These are phyloP conservation scores for Rhizopogon salebrosus DNA, from an alignment of 768 basidiomycete genomes.

Conservation along the genomic window DNA sequence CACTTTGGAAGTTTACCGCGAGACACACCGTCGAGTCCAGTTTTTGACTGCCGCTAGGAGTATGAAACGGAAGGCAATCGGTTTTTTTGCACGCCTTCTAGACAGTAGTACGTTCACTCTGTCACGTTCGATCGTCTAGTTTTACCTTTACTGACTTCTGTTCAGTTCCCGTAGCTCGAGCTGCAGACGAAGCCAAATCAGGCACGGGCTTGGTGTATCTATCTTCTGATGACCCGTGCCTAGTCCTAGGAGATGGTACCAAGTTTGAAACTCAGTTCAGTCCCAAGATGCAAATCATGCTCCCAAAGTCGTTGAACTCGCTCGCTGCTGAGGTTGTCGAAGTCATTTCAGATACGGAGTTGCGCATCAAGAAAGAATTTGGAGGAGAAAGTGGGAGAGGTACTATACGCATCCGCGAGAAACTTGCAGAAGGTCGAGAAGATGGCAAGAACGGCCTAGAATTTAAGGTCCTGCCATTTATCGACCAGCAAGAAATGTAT, in stretches of 20 bases:
- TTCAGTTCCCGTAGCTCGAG: slow-evolving; percentile 88
- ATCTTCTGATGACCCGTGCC: slow-evolving; percentile 69
- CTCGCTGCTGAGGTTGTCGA: slow-evolving; percentile 80
- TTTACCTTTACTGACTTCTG: slow-evolving; percentile 10
- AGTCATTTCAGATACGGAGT: slow-evolving; percentile 81
- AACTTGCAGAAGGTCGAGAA: slow-evolving; percentile 51
- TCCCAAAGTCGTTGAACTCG: slow-evolving; percentile 77
- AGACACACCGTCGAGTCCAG: slow-evolving; percentile 75
- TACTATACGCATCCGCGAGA: slow-evolving; percentile 62
- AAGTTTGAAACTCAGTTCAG: slow-evolving; percentile 67
- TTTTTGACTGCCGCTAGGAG: slow-evolving; percentile 90
- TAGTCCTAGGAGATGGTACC: slow-evolving; percentile 82
- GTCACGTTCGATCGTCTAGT: neutral
- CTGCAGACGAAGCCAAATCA: slow-evolving; percentile 76
- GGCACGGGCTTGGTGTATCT: slow-evolving; percentile 71
- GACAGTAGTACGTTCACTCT: slow-evolving; percentile 63
- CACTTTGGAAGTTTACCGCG: slow-evolving; percentile 78
- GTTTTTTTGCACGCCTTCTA: slow-evolving; percentile 78
- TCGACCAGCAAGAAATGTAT: slow-evolving; percentile 96
- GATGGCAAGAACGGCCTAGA: slow-evolving; percentile 59
- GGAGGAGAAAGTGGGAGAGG: slow-evolving; percentile 75
- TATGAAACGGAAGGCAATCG: slow-evolving; percentile 74
- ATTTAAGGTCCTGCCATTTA: slow-evolving; percentile 80
- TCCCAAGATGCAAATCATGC: slow-evolving; percentile 80
- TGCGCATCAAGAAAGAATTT: slow-evolving; percentile 84